Base-by-base conservation (phyloP, 2,329 filamentous ascomycete species). In the Xylariaceae sp. region DNA sequence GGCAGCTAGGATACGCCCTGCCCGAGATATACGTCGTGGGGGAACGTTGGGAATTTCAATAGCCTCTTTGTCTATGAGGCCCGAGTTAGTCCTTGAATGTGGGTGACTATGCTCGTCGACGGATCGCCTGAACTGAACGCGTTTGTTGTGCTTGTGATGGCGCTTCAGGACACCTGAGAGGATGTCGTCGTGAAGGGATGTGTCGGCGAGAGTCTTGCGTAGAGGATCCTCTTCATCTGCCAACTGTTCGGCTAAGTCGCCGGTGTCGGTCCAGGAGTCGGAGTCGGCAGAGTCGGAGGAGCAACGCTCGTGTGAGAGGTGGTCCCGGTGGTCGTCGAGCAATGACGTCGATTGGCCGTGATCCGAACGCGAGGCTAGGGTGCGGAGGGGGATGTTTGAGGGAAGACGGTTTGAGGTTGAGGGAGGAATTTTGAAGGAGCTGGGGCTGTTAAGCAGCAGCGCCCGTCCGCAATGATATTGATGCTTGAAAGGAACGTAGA, bases 161-260 rank as follows among this genome's bases (percentile, higher is more conserved):
- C 77, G 78, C 65, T 78, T 76, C 60, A 72, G 68, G 55, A 77
- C 73, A 64, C 75, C 75, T 42, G 79, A 78, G 64, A 86, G 77
- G 50, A 81, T 76, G 64, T 84, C 81, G 66, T 81, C 82, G 71
- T 90, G 84, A 53, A 88, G 74, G 24, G 67, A 67, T 63, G 85
- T 85, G 64, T 84, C 78, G 67, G 81, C 80, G 55, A 93, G 79
- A 66, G 84, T 86, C 64, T 85, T 83, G 64, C 84, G 86, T 63
- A 96, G 81, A 55, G 91, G 90, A 72, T 96, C 91, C 74, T 93
- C 85, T 68, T 86, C 85, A 78, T 89, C 87, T 67, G 84, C 89
- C 65, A 92, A 81, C 80, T 95, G 93, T 77, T 97, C 93, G 68
- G 91, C 91, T 67, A 97, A 84, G 75, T 97, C 94, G 69, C 92